Conservation (phyloP, 176 grass and related monocot genomes). For the Phoenix dactylifera region DNA sequence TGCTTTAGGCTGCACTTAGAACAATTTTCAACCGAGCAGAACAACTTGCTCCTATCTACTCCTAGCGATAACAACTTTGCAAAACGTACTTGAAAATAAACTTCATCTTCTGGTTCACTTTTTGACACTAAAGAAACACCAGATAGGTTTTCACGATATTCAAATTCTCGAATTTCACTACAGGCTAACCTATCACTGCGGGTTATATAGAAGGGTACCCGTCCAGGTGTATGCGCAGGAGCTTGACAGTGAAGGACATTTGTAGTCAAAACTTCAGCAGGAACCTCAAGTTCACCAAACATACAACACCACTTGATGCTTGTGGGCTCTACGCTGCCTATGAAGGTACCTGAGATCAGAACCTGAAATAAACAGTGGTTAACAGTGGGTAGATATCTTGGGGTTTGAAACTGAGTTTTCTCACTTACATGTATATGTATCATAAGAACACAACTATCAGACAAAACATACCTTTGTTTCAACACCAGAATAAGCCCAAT, state of each 20-base stretch:
- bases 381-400: slow-evolving; percentile 1
- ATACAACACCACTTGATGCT: slow-evolving; percentile 87
- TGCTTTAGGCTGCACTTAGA: slow-evolving; percentile 30
- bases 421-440: not conserved
- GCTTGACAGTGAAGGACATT: slow-evolving; percentile 57
- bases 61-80: slow-evolving; percentile 27
- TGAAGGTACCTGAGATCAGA: slow-evolving; percentile 55
- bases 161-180: slow-evolving; percentile 93
- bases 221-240: slow-evolving; percentile 49
- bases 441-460: not conserved
- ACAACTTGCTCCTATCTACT: not conserved
- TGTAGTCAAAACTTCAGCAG: slow-evolving; percentile 45
- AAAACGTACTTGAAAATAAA: slow-evolving; percentile 32
- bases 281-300: slow-evolving; percentile 93
- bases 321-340: slow-evolving; percentile 31
- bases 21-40: slow-evolving; percentile 33
- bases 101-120: slow-evolving; percentile 12
- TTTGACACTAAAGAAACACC: slow-evolving; percentile 7
- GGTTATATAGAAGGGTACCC: slow-evolving; percentile 91
- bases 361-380: slow-evolving; percentile 28
- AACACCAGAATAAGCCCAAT: slow-evolving; percentile 52
- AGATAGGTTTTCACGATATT: slow-evolving; percentile 35
- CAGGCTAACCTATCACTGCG: slow-evolving; percentile 78
- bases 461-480: slow-evolving; percentile 51
- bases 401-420: not conserved